These are phyloP conservation scores for Bothriochloa decipiens DNA, from an alignment of 176 grass and related monocot species.

Conservation along the genomic window DNA sequence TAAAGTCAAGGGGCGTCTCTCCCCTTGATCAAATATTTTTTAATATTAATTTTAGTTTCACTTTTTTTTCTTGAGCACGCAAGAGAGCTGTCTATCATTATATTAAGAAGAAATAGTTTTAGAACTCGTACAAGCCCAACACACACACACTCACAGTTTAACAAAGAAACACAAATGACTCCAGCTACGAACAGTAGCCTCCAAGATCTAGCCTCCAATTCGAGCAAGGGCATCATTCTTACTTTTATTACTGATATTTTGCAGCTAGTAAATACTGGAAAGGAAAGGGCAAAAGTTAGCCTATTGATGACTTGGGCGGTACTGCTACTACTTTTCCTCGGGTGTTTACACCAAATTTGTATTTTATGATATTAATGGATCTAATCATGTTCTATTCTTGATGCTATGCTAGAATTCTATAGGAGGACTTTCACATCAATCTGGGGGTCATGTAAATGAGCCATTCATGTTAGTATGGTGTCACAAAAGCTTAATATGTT, in stretches of 20 bases:
- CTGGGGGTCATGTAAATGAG: slow-evolving; percentile 87
- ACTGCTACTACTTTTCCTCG: slow-evolving; percentile 35
- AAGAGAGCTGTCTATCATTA: background rate
- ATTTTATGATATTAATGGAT: slow-evolving; percentile 36
- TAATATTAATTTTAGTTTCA: background rate
- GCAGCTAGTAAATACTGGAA: slow-evolving; percentile 94
- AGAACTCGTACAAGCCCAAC: background rate
- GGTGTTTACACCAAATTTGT: background rate
- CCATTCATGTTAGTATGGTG: slow-evolving; percentile 81
- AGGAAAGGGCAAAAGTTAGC: slow-evolving; percentile 95
- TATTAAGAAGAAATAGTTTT: background rate
- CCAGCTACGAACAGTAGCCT: background rate
- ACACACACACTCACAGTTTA: background rate
- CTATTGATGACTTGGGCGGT: slow-evolving; percentile 96
- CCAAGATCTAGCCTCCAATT: background rate
- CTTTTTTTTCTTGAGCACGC: background rate
- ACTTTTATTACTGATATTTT: slow-evolving; percentile 37
- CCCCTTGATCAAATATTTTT: background rate
- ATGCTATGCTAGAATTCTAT: slow-evolving; percentile 79
- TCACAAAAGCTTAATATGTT: slow-evolving; percentile 11
- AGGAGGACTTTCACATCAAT: slow-evolving; percentile 88
- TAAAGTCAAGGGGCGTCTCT: background rate
- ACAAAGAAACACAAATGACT: background rate
- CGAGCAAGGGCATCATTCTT: slow-evolving; percentile 4
- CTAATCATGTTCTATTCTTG: slow-evolving; percentile 44